Conservation (phyloP, 129 eudicot genomes). For the Ambrosia trifida region DNA sequence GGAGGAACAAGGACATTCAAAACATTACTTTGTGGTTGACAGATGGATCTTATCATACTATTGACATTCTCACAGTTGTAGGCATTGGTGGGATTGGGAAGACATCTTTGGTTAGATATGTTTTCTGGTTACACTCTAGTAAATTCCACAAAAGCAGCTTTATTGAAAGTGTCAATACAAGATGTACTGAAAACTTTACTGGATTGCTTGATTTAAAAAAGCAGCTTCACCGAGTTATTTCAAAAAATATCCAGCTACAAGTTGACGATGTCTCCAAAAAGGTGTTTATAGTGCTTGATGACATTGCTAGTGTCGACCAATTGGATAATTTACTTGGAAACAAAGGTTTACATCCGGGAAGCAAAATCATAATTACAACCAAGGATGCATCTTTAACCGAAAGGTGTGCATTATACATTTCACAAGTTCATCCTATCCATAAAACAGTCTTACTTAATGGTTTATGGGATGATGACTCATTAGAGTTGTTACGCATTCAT, state of each 20-base stretch:
- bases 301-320: not conserved
- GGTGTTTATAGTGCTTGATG: conserved; percentile 8
- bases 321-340: conserved; percentile 10
- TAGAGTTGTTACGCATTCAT: not conserved
- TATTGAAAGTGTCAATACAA: not conserved
- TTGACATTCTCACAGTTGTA: not conserved
- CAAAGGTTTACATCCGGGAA: not conserved
- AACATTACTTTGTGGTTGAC: no score
- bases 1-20: no score
- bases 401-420: not conserved
- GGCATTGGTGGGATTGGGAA: conserved; percentile 13
- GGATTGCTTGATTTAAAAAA: conserved; percentile 4
- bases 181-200: not conserved
- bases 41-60: not conserved
- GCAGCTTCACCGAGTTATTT: not conserved
- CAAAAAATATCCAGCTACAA: not conserved
- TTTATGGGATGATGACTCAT: not conserved
- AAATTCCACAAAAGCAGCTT: conserved; percentile 4
- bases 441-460: not conserved
- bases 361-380: conserved; percentile 9
- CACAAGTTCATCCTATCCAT: conserved; percentile 2
- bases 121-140: not conserved
- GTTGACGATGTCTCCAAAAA: not conserved
- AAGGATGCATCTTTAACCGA: not conserved
- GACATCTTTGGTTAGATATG: not conserved